Evolutionary conservation across 2,329 filamentous ascomycete species (phyloP), one percentile per base, ranked within the genome.

Genomic region (Colletotrichum lupini): DNA sequence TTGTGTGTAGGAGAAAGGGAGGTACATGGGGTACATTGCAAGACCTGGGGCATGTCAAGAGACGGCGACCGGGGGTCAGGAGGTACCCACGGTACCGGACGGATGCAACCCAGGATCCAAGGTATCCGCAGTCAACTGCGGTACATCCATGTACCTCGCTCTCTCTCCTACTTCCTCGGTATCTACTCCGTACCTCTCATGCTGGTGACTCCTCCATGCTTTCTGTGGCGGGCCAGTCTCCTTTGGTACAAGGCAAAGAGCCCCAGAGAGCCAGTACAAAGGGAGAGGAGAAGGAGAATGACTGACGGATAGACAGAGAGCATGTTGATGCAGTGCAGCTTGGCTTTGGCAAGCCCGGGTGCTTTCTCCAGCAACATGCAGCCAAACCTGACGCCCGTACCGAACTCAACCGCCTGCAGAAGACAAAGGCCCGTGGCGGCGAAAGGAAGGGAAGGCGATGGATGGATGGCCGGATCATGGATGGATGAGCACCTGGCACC

Each of bases 51-150:
- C 56, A 35, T 24, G 52, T 26, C 24, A 28, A 72, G 46, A 58
- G 65, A 46, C 65, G 14, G 58, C 53, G 59, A 53, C 69, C 58
- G 37, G 69, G 69, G 56, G 69, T 65, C 6, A n/a, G 35, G 53
- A 72, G 57, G 70, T 70, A 65, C 46, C 67, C 70, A 65, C 67
- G 67, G 67, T 55, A 56, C 55, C 70, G 70, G 70, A 73, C 70
- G 67, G 70, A 70, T 73, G 70, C 67, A 65, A 73, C 70, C 70
- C 60, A 56, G 67, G 53, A 64, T 64, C 49, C 61, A 53, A 63
- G 42, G 60, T 63, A 35, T 53, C 60, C 60, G 26, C n/a, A 4
- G 60, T 35, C 4, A 28, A 35, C 11, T 22, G 60, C 6, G 26
- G 60, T 63, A 63, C 60, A 53, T 14, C 26, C 28, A 53, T 52